phyloP scores from a whole-genome alignment of 345 rosid species.

The Arabis alpina region DNA sequence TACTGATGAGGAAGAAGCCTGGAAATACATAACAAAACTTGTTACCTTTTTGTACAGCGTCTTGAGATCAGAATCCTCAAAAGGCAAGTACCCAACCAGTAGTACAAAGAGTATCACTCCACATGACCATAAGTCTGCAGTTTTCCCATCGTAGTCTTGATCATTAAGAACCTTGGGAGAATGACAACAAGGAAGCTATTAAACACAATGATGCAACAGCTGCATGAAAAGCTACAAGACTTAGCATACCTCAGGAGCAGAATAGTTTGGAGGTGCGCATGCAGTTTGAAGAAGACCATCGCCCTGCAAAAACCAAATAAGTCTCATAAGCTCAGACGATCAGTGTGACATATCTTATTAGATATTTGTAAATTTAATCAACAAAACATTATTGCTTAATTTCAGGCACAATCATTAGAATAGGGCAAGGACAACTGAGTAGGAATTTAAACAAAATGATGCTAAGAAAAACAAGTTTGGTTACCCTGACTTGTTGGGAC shows the following conservation, averaged over 20 bases:
- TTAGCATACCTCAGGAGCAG: conserved; percentile 84
- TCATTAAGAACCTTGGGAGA: conserved; percentile 77
- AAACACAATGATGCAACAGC: conserved; percentile 18
- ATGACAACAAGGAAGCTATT: conserved; percentile 5
- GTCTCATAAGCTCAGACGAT: conserved; percentile 17
- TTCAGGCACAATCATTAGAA: conserved; percentile 1
- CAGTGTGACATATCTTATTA: conserved; percentile 13
- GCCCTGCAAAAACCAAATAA: conserved; percentile 52
- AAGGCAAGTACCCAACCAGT: conserved; percentile 94
- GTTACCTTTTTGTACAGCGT: conserved; percentile 85
- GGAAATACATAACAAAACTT: conserved; percentile 37
- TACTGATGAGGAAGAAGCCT: conserved; percentile 12
- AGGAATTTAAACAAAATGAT: conserved; percentile 7
- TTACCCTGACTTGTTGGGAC: conserved; percentile 85
- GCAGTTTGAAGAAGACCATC: conserved; percentile 74
- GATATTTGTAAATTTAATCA: background rate
- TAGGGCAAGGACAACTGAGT: background rate
- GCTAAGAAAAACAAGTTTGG: conserved; percentile 24
- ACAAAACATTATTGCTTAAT: conserved; percentile 18
- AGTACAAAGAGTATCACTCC: conserved; percentile 96
- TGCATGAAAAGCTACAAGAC: conserved; percentile 35
- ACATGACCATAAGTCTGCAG: conserved; percentile 94
- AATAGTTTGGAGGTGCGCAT: conserved; percentile 77
- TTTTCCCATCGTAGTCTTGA: conserved; percentile 83
- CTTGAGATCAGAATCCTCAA: conserved; percentile 81